phyloP scores from a whole-genome alignment of 2,329 filamentous ascomycete species.

The Trichophyton mentagrophytes region DNA sequence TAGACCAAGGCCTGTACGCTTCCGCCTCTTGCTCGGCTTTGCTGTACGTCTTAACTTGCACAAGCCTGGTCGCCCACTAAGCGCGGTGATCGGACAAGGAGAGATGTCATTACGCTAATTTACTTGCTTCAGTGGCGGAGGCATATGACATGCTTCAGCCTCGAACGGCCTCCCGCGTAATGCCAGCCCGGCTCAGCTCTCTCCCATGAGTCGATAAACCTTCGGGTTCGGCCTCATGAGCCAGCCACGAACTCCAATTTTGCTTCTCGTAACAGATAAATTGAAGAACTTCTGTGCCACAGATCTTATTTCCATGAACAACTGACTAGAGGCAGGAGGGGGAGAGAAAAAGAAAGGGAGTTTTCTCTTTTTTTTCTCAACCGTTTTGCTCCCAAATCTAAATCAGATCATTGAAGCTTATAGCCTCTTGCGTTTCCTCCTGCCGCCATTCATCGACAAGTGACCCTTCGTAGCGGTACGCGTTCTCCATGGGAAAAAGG shows the following conservation, averaged over 20 bases:
- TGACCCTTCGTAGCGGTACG: not conserved
- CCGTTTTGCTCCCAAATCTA: not conserved
- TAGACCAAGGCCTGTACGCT: not conserved
- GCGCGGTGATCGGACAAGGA: not conserved
- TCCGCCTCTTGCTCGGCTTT: not conserved
- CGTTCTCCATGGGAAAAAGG: not conserved
- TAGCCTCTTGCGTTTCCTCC: not conserved
- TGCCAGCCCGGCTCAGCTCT: not conserved
- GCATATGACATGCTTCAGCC: conserved; percentile 3
- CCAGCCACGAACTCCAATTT: not conserved
- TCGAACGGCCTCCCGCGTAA: not conserved
- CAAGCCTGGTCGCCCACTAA: not conserved
- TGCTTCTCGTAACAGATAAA: not conserved
- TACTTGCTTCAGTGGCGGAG: not conserved
- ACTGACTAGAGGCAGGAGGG: not conserved
- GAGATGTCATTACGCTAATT: not conserved
- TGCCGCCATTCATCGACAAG: not conserved
- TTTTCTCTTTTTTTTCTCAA: not conserved
- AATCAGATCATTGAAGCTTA: not conserved
- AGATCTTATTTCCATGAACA: not conserved
- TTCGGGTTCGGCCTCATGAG: not conserved
- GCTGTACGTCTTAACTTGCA: not conserved
- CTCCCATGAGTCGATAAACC: not conserved
- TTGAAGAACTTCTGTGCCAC: not conserved
- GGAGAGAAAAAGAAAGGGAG: not conserved